Evolutionary conservation across 2,329 filamentous ascomycete genomes (phyloP).

Genomic region (Phaeomoniella chlamydospora): DNA sequence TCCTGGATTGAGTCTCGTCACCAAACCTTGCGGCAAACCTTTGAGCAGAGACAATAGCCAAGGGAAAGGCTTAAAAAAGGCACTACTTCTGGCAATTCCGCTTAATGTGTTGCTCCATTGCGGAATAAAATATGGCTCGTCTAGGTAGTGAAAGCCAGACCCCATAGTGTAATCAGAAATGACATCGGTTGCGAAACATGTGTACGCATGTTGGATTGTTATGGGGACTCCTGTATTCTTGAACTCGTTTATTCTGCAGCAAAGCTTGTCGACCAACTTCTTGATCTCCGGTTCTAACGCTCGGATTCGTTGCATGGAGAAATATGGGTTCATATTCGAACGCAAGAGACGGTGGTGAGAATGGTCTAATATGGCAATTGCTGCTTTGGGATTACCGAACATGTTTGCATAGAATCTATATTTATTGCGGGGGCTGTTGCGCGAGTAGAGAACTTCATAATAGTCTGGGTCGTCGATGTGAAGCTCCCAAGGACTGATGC

Average conservation of each 20-base stretch:
- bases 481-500: slow-evolving; percentile 17
- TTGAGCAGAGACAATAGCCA: slow-evolving; percentile 13
- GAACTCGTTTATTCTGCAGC: slow-evolving; percentile 8
- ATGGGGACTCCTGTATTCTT: slow-evolving; percentile 4
- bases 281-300: slow-evolving; percentile 13
- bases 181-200: slow-evolving; percentile 14
- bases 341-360: slow-evolving; percentile 17
- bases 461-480: slow-evolving; percentile 16
- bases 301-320: slow-evolving; percentile 16
- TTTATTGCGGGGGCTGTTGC: slow-evolving; percentile 16
- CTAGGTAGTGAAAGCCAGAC: too few species aligned
- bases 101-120: too few species aligned
- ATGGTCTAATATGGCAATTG: slow-evolving; percentile 18
- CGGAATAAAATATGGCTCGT: too few species aligned
- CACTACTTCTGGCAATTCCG: too few species aligned
- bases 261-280: slow-evolving; percentile 11
- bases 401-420: slow-evolving; percentile 14
- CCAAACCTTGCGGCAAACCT: too few species aligned
- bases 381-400: slow-evolving; percentile 15
- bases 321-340: slow-evolving; percentile 20
- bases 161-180: slow-evolving; percentile 16
- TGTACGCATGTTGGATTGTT: slow-evolving; percentile 7
- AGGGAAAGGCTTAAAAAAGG: too few species aligned
- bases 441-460: slow-evolving; percentile 16
- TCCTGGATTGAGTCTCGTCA: too few species aligned